These are phyloP conservation scores for sweet orange (Citrus sinensis) DNA, from an alignment of 345 rosid genomes.

Conservation along the genomic window DVS_A1.0 CM039164.1:17213501-17214000, in stretches of 20 bases:
- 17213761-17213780: slow-evolving; percentile 49
- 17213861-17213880: slow-evolving; percentile 48
- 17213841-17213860: slow-evolving; percentile 53
- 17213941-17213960: slow-evolving; percentile 34
- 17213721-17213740: slow-evolving; percentile 28
- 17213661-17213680: slow-evolving; percentile 42
- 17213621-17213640: slow-evolving; percentile 61
- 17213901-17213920: not conserved
- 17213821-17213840: slow-evolving; percentile 65
- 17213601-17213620: slow-evolving; percentile 69
- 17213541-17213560: slow-evolving; percentile 79
- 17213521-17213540: slow-evolving; percentile 93
- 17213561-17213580: slow-evolving; percentile 82
- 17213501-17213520: slow-evolving; percentile 80
- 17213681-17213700: slow-evolving; percentile 54
- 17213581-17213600: slow-evolving; percentile 81
- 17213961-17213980: slow-evolving; percentile 67
- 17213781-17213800: slow-evolving; percentile 51
- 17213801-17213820: slow-evolving; percentile 55
- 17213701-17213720: slow-evolving; percentile 38
- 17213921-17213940: slow-evolving; percentile 4
- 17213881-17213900: slow-evolving; percentile 39
- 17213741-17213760: slow-evolving; percentile 27
- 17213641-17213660: slow-evolving; percentile 46
- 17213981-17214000: slow-evolving; percentile 42